Percentiles rank a stretch among this genome's conserved stretches.
Evolutionary conservation across 228 moss, liverwort and hornwort species (phyloP).

Genomic region (Sphagnum fallax): DNA sequence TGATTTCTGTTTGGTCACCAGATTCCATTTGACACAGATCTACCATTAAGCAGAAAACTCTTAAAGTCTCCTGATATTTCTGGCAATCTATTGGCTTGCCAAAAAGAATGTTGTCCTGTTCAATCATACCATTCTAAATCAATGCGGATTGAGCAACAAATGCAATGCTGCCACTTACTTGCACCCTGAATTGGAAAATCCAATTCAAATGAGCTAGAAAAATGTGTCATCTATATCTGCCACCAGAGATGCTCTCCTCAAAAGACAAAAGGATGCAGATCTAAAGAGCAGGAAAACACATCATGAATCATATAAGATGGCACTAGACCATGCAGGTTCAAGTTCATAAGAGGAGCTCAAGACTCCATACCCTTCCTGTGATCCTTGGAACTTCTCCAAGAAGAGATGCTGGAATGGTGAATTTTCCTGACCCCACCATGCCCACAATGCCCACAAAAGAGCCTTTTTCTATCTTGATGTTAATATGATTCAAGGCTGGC

Average conservation of each 20-base stretch:
- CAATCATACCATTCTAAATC: conserved; percentile 55
- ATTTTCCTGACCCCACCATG: conserved; percentile 79
- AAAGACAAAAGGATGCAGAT: no score
- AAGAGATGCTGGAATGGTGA: conserved; percentile 61
- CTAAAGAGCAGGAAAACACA: no score
- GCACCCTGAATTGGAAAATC: conserved; percentile 17
- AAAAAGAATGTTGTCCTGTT: conserved; percentile 45
- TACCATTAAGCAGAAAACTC: conserved; percentile 20
- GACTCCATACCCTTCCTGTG: conserved; percentile 47
- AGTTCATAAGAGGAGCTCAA: no score
- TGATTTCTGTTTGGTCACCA: conserved; percentile 55
- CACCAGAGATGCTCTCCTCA: no score
- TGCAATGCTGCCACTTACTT: conserved; percentile 23
- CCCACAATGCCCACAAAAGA: conserved; percentile 72
- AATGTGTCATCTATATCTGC: no score
- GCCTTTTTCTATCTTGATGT: conserved; percentile 27
- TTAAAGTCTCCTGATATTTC: conserved; percentile 21
- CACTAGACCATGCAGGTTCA: no score
- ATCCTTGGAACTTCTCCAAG: conserved; percentile 77
- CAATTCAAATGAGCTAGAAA: neutral
- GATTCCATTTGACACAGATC: conserved; percentile 40
- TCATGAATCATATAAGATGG: no score
- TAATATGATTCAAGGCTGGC: no score
- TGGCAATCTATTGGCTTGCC: conserved; percentile 27
- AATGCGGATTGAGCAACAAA: conserved; percentile 52